A percentile compares a stretch with the other conserved stretches of the same genome.
Evolutionary conservation across 768 basidiomycete species (phyloP).

Genomic region (Termitomyces bulborhizus): DNA sequence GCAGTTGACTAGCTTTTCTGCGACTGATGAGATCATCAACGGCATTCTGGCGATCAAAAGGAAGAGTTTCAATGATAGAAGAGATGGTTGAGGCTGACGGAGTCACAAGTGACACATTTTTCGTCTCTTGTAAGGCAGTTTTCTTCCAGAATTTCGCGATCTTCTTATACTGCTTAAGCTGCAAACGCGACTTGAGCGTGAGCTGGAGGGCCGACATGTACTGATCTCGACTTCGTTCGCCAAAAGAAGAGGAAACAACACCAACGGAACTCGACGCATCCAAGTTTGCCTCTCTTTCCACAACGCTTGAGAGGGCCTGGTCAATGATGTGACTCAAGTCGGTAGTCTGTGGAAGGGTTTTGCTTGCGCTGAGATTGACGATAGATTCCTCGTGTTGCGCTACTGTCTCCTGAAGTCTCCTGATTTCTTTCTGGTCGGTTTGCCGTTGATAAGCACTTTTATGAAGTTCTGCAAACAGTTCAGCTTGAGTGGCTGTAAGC

Average conservation of each 20-base stretch:
- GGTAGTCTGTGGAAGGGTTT: neutral
- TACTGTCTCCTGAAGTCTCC: slow-evolving; percentile 5
- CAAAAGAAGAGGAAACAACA: slow-evolving; percentile 13
- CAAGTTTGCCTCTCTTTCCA: slow-evolving; percentile 2
- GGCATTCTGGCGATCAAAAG: slow-evolving; percentile 31
- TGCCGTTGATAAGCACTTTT: slow-evolving; percentile 7
- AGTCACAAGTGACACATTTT: slow-evolving; percentile 23
- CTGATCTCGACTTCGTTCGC: slow-evolving; percentile 31
- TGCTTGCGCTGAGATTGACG: neutral
- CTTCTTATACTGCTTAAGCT: slow-evolving; percentile 40
- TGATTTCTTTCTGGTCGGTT: slow-evolving; percentile 5
- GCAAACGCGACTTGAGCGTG: slow-evolving; percentile 36
- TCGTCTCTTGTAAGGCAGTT: slow-evolving; percentile 25
- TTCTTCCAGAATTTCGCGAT: slow-evolving; percentile 40
- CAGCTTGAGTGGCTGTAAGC: slow-evolving; percentile 10
- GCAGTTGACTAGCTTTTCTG: slow-evolving; percentile 6
- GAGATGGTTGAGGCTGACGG: slow-evolving; percentile 35
- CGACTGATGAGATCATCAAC: slow-evolving; percentile 29
- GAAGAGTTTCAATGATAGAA: slow-evolving; percentile 26
- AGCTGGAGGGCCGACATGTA: slow-evolving; percentile 41
- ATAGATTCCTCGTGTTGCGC: slow-evolving; percentile 7
- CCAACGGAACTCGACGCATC: neutral
- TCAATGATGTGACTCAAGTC: slow-evolving; percentile 3
- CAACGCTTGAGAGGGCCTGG: slow-evolving; percentile 6
- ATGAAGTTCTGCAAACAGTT: slow-evolving; percentile 13